Conservation (phyloP, 352 stramenopile species). For the Phytopythium aichiense region DNA sequence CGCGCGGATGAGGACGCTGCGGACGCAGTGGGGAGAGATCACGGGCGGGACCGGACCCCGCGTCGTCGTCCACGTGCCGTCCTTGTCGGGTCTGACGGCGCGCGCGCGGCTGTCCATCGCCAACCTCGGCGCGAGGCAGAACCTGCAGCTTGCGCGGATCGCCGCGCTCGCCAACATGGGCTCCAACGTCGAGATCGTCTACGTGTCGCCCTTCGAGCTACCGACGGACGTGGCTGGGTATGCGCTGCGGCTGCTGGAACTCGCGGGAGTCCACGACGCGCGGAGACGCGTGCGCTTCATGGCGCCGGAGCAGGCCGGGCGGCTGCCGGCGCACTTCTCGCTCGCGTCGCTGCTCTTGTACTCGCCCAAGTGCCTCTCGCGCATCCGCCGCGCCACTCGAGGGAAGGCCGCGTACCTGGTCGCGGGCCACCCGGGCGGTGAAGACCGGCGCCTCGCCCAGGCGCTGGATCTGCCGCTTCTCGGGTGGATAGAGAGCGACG, state of each 20-base stretch:
- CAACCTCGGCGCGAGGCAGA: constrained; percentile 74
- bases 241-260: constrained; percentile 79
- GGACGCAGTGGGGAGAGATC: constrained; percentile 52
- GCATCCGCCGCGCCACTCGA: constrained; percentile 52
- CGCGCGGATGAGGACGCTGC: constrained; percentile 38
- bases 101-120: constrained; percentile 52
- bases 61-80: constrained; percentile 81
- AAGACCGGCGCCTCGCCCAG: constrained; percentile 81
- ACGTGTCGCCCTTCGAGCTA: constrained; percentile 82
- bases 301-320: constrained; percentile 72
- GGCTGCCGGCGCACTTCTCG: constrained; percentile 82
- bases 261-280: constrained; percentile 58
- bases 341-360: constrained; percentile 80
- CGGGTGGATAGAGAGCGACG: constrained; percentile 42
- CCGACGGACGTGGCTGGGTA: constrained; percentile 75
- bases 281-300: constrained; percentile 72
- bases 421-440: constrained; percentile 56
- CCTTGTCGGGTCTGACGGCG: constrained; percentile 64
- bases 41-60: constrained; percentile 25
- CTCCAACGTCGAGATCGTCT: constrained; percentile 82
- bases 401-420: constrained; percentile 78
- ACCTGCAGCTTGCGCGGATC: constrained; percentile 78
- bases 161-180: constrained; percentile 56
- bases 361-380: constrained; percentile 72
- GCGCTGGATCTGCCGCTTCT: constrained; percentile 77